A percentile compares a stretch with the other conserved stretches of the same genome.
Conservation (phyloP, 257 asterid genomes). For the Primulina eburnea region DNA sequence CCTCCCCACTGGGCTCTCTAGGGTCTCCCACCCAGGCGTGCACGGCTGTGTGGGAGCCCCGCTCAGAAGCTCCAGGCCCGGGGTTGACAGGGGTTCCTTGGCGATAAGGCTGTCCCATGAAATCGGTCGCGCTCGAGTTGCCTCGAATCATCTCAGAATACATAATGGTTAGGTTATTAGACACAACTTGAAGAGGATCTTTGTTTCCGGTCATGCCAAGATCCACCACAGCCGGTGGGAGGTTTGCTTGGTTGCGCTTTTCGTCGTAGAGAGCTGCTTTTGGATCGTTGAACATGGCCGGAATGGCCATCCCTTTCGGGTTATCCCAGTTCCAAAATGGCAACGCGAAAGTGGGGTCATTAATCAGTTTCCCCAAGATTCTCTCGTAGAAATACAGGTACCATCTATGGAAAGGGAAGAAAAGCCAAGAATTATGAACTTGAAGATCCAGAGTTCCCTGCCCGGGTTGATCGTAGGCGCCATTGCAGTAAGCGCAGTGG, state of each 20-base stretch:
- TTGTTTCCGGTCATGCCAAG: conserved; percentile 9
- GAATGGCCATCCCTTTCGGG: conserved; percentile 23
- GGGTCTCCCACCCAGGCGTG: conserved; percentile 21
- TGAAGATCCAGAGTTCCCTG: not conserved
- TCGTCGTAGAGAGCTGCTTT: conserved; percentile 4
- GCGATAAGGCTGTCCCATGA: conserved; percentile 14
- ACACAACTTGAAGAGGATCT: not conserved
- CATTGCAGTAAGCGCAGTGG: conserved; percentile 27
- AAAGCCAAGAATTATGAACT: conserved; percentile 16
- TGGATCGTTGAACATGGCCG: conserved; percentile 8
- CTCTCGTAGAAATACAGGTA: conserved; percentile 20
- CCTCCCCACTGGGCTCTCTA: not conserved
- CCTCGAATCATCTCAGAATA: conserved; percentile 23
- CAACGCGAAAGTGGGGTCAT: conserved; percentile 21
- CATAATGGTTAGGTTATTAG: conserved; percentile 17
- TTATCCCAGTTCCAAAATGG: conserved; percentile 21
- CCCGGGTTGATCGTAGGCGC: conserved; percentile 1
- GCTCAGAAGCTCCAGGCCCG: not conserved
- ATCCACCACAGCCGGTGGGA: not conserved
- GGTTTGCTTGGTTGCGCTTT: not conserved
- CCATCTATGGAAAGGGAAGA: conserved; percentile 28
- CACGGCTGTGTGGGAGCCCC: not conserved
- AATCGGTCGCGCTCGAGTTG: not conserved
- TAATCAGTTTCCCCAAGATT: conserved; percentile 3
- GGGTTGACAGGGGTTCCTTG: not conserved